A percentile compares a stretch with the other conserved stretches of the same genome.
Conservation (phyloP, 768 basidiomycete genomes). For the Serendipita sp. region DNA sequence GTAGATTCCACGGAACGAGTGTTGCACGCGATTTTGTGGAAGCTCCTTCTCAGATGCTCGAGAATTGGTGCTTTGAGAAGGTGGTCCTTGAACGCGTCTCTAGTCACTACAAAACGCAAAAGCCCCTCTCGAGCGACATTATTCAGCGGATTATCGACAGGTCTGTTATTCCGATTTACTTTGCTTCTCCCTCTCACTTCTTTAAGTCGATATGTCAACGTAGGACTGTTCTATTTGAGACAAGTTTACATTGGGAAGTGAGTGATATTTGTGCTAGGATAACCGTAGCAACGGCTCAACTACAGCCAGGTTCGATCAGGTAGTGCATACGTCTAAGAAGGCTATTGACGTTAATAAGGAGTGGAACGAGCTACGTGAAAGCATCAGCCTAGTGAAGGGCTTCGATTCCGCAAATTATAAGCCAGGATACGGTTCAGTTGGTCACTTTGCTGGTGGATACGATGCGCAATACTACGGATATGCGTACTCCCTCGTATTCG, state of each 20-base stretch:
- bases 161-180: conserved; percentile 19
- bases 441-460: conserved; percentile 44
- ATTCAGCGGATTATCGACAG: conserved; percentile 72
- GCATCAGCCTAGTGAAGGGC: conserved; percentile 53
- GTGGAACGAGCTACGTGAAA: conserved; percentile 60
- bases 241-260: conserved; percentile 76
- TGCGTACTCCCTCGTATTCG: conserved; percentile 56
- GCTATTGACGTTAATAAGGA: conserved; percentile 58
- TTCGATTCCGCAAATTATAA: conserved; percentile 26
- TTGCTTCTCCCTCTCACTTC: not conserved
- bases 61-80: conserved; percentile 88
- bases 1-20: conserved; percentile 69
- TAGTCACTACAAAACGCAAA: conserved; percentile 59
- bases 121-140: conserved; percentile 51
- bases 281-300: not conserved
- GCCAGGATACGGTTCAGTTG: conserved; percentile 55
- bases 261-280: conserved; percentile 2
- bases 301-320: conserved; percentile 7
- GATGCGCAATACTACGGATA: conserved; percentile 21
- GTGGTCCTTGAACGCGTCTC: conserved; percentile 64
- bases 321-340: conserved; percentile 23
- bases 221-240: conserved; percentile 65
- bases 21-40: conserved; percentile 76
- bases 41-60: conserved; percentile 84
- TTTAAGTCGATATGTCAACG: conserved; percentile 47